phyloP scores from a whole-genome alignment of 495 filamentous ascomycete species.

The Aspergillus ellipticus region DNA sequence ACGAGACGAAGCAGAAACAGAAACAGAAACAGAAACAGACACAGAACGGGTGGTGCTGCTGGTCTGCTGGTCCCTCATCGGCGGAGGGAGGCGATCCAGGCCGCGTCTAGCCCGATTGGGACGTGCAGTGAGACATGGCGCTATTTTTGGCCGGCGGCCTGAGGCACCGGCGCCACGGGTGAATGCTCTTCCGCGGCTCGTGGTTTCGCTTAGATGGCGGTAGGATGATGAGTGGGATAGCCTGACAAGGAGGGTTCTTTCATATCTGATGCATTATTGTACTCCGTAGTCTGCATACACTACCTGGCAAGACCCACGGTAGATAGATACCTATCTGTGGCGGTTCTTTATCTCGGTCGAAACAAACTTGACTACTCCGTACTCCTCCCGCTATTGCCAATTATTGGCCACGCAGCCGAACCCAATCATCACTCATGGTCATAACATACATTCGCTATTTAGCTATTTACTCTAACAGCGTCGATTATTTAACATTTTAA shows the following conservation, averaged over 20 bases:
- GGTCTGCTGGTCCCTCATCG: neutral
- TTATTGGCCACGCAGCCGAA: constrained; percentile 6
- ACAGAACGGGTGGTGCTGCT: constrained; percentile 12
- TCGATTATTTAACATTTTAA: neutral
- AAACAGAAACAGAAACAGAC: constrained; percentile 8
- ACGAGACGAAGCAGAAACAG: constrained; percentile 18
- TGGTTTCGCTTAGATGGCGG: neutral
- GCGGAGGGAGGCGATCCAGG: neutral
- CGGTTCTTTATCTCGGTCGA: no score
- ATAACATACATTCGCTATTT: no score
- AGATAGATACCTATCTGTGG: no score
- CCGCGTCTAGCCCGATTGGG: constrained; percentile 18
- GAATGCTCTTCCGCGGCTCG: neutral
- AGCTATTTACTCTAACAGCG: no score
- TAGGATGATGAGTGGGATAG: no score
- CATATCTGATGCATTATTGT: no score
- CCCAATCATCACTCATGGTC: neutral
- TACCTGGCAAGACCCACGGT: no score
- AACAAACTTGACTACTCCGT: no score
- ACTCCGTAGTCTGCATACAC: no score
- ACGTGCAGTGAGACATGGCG: constrained; percentile 18
- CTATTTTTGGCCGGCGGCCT: constrained; percentile 14
- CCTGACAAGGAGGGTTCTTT: no score
- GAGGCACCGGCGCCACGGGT: neutral
- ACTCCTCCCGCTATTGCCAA: constrained; percentile 20